Percentiles rank a stretch among this genome's conserved stretches.
Conservation (phyloP, 164 flowering plant genomes). For the Santalum album region DNA sequence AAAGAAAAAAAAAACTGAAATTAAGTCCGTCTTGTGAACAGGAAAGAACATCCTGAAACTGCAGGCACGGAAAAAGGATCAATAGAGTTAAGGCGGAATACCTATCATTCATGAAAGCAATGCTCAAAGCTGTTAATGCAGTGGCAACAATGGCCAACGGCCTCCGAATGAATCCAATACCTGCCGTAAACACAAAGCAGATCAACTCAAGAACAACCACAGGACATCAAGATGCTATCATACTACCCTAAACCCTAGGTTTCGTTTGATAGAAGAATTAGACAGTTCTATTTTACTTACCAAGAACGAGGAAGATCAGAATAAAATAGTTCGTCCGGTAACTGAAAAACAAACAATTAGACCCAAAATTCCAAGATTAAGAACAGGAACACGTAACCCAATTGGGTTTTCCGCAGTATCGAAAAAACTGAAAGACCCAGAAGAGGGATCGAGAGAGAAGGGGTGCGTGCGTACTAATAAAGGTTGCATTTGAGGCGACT, state of each 20-base stretch:
- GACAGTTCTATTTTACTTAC: slow-evolving; percentile 18
- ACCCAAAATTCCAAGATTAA: too few species aligned
- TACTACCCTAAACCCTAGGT: too few species aligned
- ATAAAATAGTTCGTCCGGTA: slow-evolving; percentile 86
- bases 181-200: slow-evolving; percentile 20
- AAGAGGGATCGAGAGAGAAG: neutral
- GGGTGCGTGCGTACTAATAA: slow-evolving; percentile 55
- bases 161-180: slow-evolving; percentile 75
- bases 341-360: slow-evolving; percentile 35
- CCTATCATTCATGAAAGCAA: slow-evolving; percentile 93
- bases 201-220: neutral
- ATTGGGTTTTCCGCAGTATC: neutral
- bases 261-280: too few species aligned
- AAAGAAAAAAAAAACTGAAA: too few species aligned
- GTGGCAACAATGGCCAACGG: slow-evolving; percentile 88
- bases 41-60: too few species aligned
- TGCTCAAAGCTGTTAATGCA: slow-evolving; percentile 55
- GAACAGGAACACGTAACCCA: too few species aligned
- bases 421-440: neutral
- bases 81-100: slow-evolving; percentile 11
- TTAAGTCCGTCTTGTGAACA: too few species aligned
- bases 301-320: slow-evolving; percentile 69
- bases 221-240: too few species aligned
- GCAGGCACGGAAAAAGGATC: too few species aligned
- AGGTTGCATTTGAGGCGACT: slow-evolving; percentile 90